Conservation (phyloP, 148 eudicot genomes). For the Heliosperma pusillum region DNA sequence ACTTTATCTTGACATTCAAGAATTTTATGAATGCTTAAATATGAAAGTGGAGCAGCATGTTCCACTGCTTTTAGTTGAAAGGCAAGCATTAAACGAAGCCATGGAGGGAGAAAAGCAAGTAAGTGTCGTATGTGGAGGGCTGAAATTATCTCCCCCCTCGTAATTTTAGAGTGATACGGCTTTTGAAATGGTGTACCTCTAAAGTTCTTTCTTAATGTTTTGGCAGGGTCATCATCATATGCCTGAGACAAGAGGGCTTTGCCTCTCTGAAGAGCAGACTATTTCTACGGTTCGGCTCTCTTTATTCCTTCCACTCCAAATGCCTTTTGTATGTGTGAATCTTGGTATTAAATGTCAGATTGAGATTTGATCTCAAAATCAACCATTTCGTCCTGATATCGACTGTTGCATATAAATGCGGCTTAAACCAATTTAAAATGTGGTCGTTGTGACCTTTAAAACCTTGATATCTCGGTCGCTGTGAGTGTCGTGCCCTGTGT, state of each 20-base stretch:
- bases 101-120: conserved; percentile 98
- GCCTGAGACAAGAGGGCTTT: conserved; percentile 99
- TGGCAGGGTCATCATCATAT: conserved; percentile 91
- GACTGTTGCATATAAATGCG: background rate
- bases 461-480: background rate
- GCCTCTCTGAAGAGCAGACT: conserved; percentile 98
- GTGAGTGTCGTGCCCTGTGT: background rate
- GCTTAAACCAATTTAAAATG: background rate
- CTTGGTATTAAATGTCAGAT: background rate
- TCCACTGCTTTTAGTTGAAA: conserved; percentile 89
- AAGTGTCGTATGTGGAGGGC: conserved; percentile 11
- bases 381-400: background rate
- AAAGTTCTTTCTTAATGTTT: conserved; percentile 3
- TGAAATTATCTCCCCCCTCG: background rate
- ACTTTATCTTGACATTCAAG: conserved; percentile 87
- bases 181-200: background rate
- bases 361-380: background rate
- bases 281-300: conserved; percentile 60
- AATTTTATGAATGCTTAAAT: conserved; percentile 83
- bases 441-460: background rate
- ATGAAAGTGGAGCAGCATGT: conserved; percentile 94
- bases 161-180: background rate
- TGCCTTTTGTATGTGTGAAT: background rate
- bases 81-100: conserved; percentile 96
- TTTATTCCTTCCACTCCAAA: conserved; percentile 12